phyloP scores from a whole-genome alignment of 192 early-diverging fungal genomes.

The Geranomyces variabilis region DNA sequence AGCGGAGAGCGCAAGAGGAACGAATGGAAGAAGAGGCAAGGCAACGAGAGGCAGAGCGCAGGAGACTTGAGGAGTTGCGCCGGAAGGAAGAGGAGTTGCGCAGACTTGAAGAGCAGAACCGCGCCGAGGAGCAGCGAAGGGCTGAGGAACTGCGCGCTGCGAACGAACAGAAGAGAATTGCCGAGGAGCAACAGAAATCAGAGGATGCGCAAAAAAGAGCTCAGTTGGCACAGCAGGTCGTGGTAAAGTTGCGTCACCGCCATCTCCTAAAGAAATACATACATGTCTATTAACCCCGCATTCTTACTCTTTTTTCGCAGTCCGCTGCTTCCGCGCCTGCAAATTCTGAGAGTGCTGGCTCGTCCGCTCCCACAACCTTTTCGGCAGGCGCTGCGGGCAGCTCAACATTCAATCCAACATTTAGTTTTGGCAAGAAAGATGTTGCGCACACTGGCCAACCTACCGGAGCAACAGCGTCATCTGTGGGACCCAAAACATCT shows the following conservation, averaged over 20 bases:
- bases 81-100: constrained; percentile 4
- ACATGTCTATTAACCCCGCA: not conserved
- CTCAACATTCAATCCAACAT: not conserved
- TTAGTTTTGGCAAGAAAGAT: constrained; percentile 8
- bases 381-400: not conserved
- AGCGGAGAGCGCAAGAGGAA: constrained; percentile 16
- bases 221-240: constrained; percentile 1
- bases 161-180: not conserved
- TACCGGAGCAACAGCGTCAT: constrained; percentile 1
- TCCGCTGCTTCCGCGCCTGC: not conserved
- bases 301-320: not conserved
- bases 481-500: not conserved
- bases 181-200: not conserved
- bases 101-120: not conserved
- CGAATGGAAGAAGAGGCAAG: constrained; percentile 6
- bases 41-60: constrained; percentile 9
- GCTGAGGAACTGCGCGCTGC: not conserved
- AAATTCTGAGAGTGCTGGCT: not conserved
- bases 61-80: constrained; percentile 1
- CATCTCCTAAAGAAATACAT: not conserved
- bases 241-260: not conserved
- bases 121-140: constrained; percentile 9
- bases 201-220: not conserved
- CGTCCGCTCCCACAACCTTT: not conserved
- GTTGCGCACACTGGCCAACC: not conserved